phyloP scores from a whole-genome alignment of 306 rosid genomes.

The Hylodesmum podocarpum region DNA sequence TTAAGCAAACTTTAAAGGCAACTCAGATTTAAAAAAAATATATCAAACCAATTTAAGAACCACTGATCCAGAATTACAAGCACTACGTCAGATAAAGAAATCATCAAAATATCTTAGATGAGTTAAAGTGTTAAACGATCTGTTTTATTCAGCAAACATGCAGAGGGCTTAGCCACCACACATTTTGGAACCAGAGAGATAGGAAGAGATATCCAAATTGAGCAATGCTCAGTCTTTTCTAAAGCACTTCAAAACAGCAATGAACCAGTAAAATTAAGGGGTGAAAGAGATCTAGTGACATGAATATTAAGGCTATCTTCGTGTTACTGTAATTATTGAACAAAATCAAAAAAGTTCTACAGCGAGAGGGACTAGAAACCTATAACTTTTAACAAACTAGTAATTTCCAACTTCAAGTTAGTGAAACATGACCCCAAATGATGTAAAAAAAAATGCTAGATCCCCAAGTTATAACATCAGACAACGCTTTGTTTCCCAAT shows the following conservation, averaged over 20 bases:
- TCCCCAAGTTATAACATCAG: constrained; percentile 31
- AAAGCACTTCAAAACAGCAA: neutral
- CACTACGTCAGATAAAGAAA: neutral
- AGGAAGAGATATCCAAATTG: neutral
- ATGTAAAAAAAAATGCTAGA: constrained; percentile 31
- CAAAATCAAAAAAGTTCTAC: neutral
- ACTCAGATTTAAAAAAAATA: neutral
- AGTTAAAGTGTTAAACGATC: neutral
- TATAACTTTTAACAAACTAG: neutral
- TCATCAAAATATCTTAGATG: constrained; percentile 2
- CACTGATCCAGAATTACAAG: constrained; percentile 23
- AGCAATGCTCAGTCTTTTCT: neutral
- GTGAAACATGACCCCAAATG: neutral
- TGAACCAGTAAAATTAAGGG: neutral
- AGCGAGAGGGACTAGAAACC: neutral
- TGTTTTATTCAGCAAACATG: constrained; percentile 9
- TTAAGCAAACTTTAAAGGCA: constrained; percentile 27
- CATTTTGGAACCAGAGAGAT: neutral
- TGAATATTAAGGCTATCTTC: neutral
- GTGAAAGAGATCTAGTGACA: neutral
- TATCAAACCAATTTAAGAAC: constrained; percentile 24
- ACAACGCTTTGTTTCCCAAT: constrained; percentile 8
- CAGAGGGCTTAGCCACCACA: neutral
- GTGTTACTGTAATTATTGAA: neutral
- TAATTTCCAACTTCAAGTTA: constrained; percentile 14